A percentile compares a stretch with the other conserved stretches of the same genome.
These are phyloP conservation scores for Ogataea glucozyma DNA, from an alignment of 805 yeast genomes.

Conservation along the genomic window DNA sequence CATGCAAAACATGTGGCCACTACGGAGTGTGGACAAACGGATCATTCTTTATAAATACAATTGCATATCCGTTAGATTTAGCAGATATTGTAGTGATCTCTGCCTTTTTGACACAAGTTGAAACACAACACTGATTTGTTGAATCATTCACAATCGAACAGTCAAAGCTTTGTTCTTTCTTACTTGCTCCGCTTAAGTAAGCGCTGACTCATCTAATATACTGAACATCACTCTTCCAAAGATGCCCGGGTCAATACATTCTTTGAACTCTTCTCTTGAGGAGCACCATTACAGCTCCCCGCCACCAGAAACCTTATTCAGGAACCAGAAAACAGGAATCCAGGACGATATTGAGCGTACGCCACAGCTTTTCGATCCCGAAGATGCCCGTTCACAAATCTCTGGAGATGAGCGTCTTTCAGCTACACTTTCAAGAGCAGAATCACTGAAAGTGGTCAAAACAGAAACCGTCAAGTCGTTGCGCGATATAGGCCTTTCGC, in stretches of 20 bases:
- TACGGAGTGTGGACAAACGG: not conserved
- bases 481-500: constrained; percentile 58
- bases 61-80: not conserved
- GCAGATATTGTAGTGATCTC: not conserved
- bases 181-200: not conserved
- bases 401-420: constrained; percentile 34
- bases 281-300: constrained; percentile 9
- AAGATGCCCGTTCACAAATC: constrained; percentile 48
- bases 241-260: constrained; percentile 20
- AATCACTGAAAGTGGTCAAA: constrained; percentile 44
- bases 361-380: constrained; percentile 46
- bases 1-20: not conserved
- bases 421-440: constrained; percentile 32
- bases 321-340: constrained; percentile 2
- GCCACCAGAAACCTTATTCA: constrained; percentile 4
- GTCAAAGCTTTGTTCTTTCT: not conserved
- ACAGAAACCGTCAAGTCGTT: constrained; percentile 78
- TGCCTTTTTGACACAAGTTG: not conserved
- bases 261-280: constrained; percentile 23
- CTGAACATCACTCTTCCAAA: not conserved
- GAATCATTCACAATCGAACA: not conserved
- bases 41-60: not conserved
- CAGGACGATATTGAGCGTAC: constrained; percentile 17
- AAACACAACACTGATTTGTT: not conserved
- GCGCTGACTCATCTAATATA: not conserved